Evolutionary conservation across 176 grass and related monocot species (phyloP).

Genomic region (Pontederia paniculata): DNA sequence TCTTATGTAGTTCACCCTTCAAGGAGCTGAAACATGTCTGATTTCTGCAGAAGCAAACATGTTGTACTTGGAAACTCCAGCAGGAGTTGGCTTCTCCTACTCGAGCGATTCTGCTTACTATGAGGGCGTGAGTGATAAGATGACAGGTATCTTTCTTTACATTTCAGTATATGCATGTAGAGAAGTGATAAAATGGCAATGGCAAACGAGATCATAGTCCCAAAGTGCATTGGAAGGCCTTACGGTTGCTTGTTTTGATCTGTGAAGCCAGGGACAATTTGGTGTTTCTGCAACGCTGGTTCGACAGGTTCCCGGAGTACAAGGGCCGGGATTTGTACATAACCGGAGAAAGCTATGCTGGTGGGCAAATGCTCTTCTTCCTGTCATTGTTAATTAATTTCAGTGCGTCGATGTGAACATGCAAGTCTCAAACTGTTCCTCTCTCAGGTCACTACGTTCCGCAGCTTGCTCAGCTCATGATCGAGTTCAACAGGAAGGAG

Average conservation of each 20-base stretch:
- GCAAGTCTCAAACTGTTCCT: neutral
- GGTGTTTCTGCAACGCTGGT: conserved; percentile 84
- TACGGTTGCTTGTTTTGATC: conserved; percentile 27
- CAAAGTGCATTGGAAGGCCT: neutral
- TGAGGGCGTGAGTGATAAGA: conserved; percentile 14
- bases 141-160: conserved; percentile 1
- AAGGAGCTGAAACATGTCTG: neutral
- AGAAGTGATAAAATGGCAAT: neutral
- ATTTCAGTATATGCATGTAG: neutral
- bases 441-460: conserved; percentile 87
- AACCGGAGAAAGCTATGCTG: conserved; percentile 91
- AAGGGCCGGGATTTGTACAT: conserved; percentile 81
- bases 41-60: conserved; percentile 14
- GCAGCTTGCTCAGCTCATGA: conserved; percentile 79
- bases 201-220: neutral
- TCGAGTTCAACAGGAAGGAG: conserved; percentile 66
- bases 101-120: conserved; percentile 11
- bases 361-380: conserved; percentile 20
- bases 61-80: conserved; percentile 15
- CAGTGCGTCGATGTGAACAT: neutral
- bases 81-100: conserved; percentile 20
- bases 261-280: conserved; percentile 79
- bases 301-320: conserved; percentile 80
- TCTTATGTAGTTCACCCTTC: neutral
- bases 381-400: neutral